Evolutionary conservation across 2,329 filamentous ascomycete genomes (phyloP), one percentile per base, ranked within the genome.

Genomic region (Aspergillus flavus): DNA sequence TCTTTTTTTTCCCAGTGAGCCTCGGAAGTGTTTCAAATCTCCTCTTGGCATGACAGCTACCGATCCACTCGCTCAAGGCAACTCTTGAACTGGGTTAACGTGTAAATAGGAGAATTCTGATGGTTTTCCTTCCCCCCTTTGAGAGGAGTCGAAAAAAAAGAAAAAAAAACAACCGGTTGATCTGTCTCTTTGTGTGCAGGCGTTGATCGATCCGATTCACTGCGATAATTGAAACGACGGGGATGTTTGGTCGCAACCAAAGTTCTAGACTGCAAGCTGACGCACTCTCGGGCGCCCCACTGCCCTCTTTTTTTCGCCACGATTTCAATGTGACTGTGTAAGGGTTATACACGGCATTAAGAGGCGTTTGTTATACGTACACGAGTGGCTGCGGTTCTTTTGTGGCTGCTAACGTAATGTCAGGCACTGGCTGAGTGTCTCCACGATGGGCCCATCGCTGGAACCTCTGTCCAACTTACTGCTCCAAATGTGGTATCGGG

Each of bases 381-480:
- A 16, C 14, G 14, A 28, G 45, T 48, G 45, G 45, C 23, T 48
- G 23, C 16, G 26, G 23, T 19, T 30, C 46, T 50, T 50, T 50
- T 50, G 46, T 50, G 46, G 46, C 48, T 52, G 48, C 16, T 10
- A 52, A 34, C n/a, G 21, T 52, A 32, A 32, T 52, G 21, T 21
- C 26, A 52, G 48, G 10, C 48, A 52, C 28, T 52, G 48, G 28
- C 21, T 34, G n/a, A 32, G 28, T 52, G 30, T n/a, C 48, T 52
- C 48, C 48, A 52, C 28, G 28, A 52, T 34, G 48, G 48, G 26
- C 48, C 48, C 48, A 52, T 34, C 16, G 26, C 16, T 32, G 9
- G 28, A 52, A 52, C 48, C 48, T 52, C 28, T 52, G 28, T 52
- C 19, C 28, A 52, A 30, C 9, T 34, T n/a, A 84, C 16, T 41